These are phyloP conservation scores for Bimuria novae-zelandiae DNA, from an alignment of 2,329 filamentous ascomycete genomes.

Conservation along the genomic window DNA sequence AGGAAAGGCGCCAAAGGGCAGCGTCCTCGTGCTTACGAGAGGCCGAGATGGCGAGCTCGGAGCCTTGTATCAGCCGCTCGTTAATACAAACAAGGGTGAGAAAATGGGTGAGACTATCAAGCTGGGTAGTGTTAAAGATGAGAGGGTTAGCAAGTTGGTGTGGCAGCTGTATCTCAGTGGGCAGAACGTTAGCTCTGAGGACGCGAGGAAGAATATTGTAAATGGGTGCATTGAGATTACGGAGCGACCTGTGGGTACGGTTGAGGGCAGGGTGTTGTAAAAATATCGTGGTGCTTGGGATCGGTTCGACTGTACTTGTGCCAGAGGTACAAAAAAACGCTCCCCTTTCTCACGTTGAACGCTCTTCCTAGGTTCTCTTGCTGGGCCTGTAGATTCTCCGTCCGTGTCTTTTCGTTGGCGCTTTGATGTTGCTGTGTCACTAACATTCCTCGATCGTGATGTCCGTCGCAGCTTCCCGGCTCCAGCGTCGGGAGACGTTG, in stretches of 20 bases:
- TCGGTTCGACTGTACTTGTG: no score
- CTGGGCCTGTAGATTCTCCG: no score
- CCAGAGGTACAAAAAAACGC: no score
- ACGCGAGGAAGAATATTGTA: constrained; percentile 78
- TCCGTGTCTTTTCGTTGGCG: no score
- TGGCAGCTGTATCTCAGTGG: constrained; percentile 93
- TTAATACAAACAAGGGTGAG: constrained; percentile 42
- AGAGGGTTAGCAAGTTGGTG: constrained; percentile 77
- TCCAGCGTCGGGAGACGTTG: no score
- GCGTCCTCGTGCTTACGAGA: constrained; percentile 74
- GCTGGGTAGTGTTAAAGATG: constrained; percentile 76
- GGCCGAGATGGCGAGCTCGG: constrained; percentile 65
- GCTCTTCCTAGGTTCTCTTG: no score
- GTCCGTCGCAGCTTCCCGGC: no score
- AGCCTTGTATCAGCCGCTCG: constrained; percentile 40
- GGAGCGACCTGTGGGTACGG: constrained; percentile 83
- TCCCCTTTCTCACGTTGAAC: no score
- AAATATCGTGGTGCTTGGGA: neutral
- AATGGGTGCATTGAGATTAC: constrained; percentile 88
- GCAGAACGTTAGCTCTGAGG: constrained; percentile 82
- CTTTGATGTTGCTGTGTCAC: no score
- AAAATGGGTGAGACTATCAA: constrained; percentile 54
- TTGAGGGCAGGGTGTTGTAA: constrained; percentile 72
- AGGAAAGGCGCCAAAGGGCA: constrained; percentile 75
- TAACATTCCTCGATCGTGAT: no score